A percentile compares a stretch with the other conserved stretches of the same genome.
phyloP scores from a whole-genome alignment of 306 rosid species.

The Pterocarpus santalinus region DNA sequence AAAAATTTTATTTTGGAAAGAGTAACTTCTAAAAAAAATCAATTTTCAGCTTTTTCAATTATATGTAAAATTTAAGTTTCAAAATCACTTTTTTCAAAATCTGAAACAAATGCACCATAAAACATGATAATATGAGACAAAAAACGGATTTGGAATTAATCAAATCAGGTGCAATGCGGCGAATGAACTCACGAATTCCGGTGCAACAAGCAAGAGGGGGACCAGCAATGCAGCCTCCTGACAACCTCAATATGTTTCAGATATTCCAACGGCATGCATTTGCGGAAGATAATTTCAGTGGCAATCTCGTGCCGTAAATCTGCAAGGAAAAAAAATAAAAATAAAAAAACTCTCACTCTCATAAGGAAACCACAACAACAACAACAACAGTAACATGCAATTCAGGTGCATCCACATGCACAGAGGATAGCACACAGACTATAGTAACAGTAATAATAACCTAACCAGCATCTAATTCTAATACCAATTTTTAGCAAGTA shows the following conservation, averaged over 20 bases:
- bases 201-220: constrained; percentile 57
- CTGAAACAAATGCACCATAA: not conserved
- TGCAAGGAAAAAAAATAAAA: constrained; percentile 42
- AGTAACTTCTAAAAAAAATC: too few relatives aligned
- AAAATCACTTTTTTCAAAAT: not conserved
- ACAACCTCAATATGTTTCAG: constrained; percentile 48
- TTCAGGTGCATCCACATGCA: not conserved
- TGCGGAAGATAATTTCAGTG: constrained; percentile 49
- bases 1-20: too few relatives aligned
- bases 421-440: not conserved
- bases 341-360: not conserved
- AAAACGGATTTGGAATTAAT: constrained; percentile 3
- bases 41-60: too few relatives aligned
- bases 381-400: not conserved
- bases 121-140: not conserved
- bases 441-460: constrained; percentile 20
- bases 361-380: constrained; percentile 20
- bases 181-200: constrained; percentile 66
- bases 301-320: constrained; percentile 54
- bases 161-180: not conserved
- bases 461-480: constrained; percentile 25
- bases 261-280: constrained; percentile 60
- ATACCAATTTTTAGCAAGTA: constrained; percentile 20
- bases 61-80: too few relatives aligned
- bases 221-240: constrained; percentile 50